Base-by-base conservation (phyloP, 164 flowering plant genomes). In the Umbellularia californica region DNA sequence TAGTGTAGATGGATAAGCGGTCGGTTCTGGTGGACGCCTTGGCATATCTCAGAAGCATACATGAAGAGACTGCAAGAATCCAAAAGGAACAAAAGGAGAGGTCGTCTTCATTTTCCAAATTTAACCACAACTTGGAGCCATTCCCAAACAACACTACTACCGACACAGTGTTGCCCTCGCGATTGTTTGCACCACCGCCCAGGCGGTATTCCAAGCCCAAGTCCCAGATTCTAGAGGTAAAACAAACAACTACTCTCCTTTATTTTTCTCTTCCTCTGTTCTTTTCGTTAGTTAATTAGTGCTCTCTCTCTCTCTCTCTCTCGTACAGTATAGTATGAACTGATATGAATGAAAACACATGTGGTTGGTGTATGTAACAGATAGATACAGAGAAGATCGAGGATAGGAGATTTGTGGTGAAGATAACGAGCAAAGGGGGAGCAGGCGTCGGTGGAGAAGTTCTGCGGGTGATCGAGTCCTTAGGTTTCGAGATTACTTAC, bases 1-100 rank as follows among this genome's bases (percentile, higher is more conserved):
- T 70, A 41, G 20, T 62, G 47, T 69, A 81, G 83, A 81, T 75
- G 80, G 83, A 81, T 23, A 72, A 75, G 33, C 77, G 80, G 65
- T 81, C 83, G 28, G 70, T 81, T 2, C 23, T 81, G 70, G 78
- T 74, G 20, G 83, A 77, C 22, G 80, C 78, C 10, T 52, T 75
- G 24, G 65, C 68, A 14, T 77, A 80, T 77, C 51, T 80, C 3
- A 68, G 52, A 58, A 69, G 73, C 77, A 80, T 74, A 15, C 82
- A 80, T 52, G 76, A 75, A 64, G 80, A 80, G 55, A 80, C 67
- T 5, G 75, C 60, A 19, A 33, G 35, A 22, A 47, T 77, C 50
- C 63, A 75, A 72, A 64, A 50, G 33, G 82, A 76, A 65, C 71
- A 74, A 27, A 24, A 28, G 10, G 50, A 27, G n/a, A 25, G 19